A percentile compares a stretch with the other conserved stretches of the same genome.
Conservation (phyloP, 2,329 filamentous ascomycete species). For the Cytospora chrysosperma region DNA sequence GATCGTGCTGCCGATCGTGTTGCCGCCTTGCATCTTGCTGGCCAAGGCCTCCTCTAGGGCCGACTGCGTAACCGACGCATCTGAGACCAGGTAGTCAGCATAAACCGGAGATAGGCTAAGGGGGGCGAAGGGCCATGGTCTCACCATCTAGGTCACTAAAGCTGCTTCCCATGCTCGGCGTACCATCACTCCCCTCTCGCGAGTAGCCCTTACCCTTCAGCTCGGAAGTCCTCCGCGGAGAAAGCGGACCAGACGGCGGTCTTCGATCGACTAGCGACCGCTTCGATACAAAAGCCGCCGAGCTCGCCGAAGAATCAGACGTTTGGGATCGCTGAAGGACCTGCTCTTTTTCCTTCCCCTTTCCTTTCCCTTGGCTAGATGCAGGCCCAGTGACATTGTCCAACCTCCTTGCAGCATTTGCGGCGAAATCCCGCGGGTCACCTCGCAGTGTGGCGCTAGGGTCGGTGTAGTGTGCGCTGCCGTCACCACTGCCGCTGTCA, state of each 20-base stretch:
- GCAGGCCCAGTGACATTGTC: constrained; percentile 19
- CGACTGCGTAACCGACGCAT: constrained; percentile 77
- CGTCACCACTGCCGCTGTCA: constrained; percentile 28
- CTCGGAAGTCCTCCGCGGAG: constrained; percentile 59
- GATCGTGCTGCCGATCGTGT: constrained; percentile 59
- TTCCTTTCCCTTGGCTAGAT: constrained; percentile 24
- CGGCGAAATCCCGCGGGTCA: constrained; percentile 37
- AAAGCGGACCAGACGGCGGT: constrained; percentile 47
- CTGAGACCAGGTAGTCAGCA: constrained; percentile 40
- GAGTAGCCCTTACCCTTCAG: constrained; percentile 52
- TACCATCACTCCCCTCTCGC: constrained; percentile 68
- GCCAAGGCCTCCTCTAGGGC: constrained; percentile 76
- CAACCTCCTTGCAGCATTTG: constrained; percentile 33
- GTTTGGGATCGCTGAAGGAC: constrained; percentile 49
- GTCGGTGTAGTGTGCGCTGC: constrained; percentile 37
- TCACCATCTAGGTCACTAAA: constrained; percentile 81
- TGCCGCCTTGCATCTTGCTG: constrained; percentile 66
- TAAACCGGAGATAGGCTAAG: constrained; percentile 3
- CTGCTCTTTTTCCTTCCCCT: constrained; percentile 34
- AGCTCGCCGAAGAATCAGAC: constrained; percentile 63
- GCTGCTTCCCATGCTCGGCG: constrained; percentile 79
- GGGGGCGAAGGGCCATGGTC: constrained; percentile 20
- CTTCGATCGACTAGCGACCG: constrained; percentile 35
- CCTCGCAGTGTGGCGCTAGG: constrained; percentile 54
- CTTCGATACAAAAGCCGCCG: constrained; percentile 41